Evolutionary conservation across 306 rosid genomes (phyloP).

Genomic region (Cucurbita maxima): DNA sequence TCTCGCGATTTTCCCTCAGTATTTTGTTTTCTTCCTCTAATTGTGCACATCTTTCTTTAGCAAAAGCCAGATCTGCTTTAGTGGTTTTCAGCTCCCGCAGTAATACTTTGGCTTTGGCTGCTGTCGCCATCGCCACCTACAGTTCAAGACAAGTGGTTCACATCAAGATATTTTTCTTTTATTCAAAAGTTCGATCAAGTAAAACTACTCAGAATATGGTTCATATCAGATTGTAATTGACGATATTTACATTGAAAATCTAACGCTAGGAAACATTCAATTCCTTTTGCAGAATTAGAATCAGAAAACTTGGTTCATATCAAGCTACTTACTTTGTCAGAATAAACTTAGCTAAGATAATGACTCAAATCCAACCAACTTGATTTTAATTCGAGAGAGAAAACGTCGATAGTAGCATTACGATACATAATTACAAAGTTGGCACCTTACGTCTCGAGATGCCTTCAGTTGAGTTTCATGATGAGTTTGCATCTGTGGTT

Average conservation of each 20-base stretch:
- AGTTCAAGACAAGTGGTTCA: neutral
- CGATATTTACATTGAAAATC: neutral
- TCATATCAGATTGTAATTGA: neutral
- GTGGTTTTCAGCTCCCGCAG: constrained; percentile 90
- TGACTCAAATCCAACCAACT: constrained; percentile 1
- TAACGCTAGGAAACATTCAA: neutral
- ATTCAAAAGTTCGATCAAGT: neutral
- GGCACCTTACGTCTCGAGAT: constrained; percentile 99
- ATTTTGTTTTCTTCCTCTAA: constrained; percentile 90
- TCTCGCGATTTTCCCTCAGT: constrained; percentile 59
- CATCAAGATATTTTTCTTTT: neutral
- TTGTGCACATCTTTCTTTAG: constrained; percentile 80
- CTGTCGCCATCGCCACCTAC: constrained; percentile 98
- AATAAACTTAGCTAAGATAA: neutral
- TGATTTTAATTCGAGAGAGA: neutral
- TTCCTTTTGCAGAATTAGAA: neutral
- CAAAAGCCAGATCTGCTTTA: constrained; percentile 82
- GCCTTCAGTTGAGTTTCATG: constrained; percentile 88
- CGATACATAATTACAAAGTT: constrained; percentile 46
- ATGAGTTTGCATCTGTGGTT: constrained; percentile 16
- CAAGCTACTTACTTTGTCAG: neutral
- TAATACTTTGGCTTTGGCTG: constrained; percentile 91
- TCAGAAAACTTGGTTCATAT: neutral
- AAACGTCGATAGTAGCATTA: constrained; percentile 13
- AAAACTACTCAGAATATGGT: neutral